Base-by-base conservation (phyloP, 1,284 basidiomycete genomes). In the Tausonia pullulans region DNA sequence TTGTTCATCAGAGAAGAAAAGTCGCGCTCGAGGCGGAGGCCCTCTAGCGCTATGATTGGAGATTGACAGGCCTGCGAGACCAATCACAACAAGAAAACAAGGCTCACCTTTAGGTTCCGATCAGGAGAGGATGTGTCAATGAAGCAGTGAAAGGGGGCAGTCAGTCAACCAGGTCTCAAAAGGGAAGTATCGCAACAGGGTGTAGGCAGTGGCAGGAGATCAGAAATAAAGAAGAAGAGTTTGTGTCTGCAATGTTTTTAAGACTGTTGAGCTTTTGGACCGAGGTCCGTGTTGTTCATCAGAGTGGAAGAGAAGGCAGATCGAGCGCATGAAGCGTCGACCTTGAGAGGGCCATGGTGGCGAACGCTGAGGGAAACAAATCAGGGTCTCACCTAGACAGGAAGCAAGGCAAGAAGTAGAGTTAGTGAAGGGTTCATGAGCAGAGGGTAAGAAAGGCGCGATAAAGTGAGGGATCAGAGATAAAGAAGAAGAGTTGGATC, bases 191-290 rank as follows among this genome's bases (percentile, higher is more conserved):
- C 13, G 16, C 10, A 50, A 50, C 52, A 11, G 51, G 50, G 61
- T 3, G 50, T 13, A 41, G 48, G 67, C 60, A 65, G 58, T 58
- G 63, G 67, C 71, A 65, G 49, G 27, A 59, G 68, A 68, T 76
- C 74, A 76, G 75, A 75, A 71, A 71, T 64, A 72, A 73, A 74
- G 73, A 76, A 77, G 73, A 74, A 74, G 70, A 69, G 67, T 64
- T 63, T 61, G 66, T 69, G 69, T 77, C 75, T 70, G 71, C 75
- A 76, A 65, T 69, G 67, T 65, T 58, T 67, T 72, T 76, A 70
- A 70, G 75, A 77, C 73, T 77, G 76, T 77, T 77, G 76, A 77
- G 75, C 76, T 77, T 77, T 75, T 71, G 71, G 72, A 73, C 69
- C 57, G 66, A 61, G 71, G 60, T 53, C 41, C 41, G 60, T 48